Base-by-base conservation (phyloP, 2,329 filamentous ascomycete species). In the Fusarium sambucinum region DNA sequence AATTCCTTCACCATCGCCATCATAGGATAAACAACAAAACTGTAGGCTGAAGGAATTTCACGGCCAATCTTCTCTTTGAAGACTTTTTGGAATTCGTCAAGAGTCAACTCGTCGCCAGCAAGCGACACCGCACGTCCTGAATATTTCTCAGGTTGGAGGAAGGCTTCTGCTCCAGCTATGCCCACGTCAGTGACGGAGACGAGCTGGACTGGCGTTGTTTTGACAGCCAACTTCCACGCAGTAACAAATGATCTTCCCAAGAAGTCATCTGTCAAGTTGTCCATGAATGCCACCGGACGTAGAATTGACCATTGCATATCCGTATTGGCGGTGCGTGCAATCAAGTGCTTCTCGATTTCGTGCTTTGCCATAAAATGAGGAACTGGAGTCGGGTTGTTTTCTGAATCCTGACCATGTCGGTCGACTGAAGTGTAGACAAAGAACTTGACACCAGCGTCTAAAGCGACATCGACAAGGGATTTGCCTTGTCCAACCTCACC, bases 341-440 rank as follows among this genome's bases (percentile, higher is more conserved):
- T 78, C n/a, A 90, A 80, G 67, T 90, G 81, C 50, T 85, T 77
- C 75, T 91, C 89, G 68, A 90, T 87, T 33, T 84, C 75, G 71
- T 87, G 82, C 75, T 91, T 90, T 75, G 76, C 79, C 59, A 81
- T 80, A 75, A 90, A 91, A 74, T 90, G 87, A 0, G 87, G 86
- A 37, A 90, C 79, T 2, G 80, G 64, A 4, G 88, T 90, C 0
- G 85, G 81, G 65, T 82, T 82, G 14, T 82, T 79, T 48, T 81
- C 77, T 47, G 82, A 83, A 40, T 81, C 81, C 50, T 83, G 81
- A 21, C 87, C 87, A 45, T 85, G 84, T 27, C 88, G 86, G 59
- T 90, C 89, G 10, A 89, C 86, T 40, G 84, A 88, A 1, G 82
- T 83, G 76, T 89, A 90, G 56, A 91, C 83, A 69, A 90, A 88